Conservation (phyloP, 441 rosid genomes). For the Populus hybrid region DNA sequence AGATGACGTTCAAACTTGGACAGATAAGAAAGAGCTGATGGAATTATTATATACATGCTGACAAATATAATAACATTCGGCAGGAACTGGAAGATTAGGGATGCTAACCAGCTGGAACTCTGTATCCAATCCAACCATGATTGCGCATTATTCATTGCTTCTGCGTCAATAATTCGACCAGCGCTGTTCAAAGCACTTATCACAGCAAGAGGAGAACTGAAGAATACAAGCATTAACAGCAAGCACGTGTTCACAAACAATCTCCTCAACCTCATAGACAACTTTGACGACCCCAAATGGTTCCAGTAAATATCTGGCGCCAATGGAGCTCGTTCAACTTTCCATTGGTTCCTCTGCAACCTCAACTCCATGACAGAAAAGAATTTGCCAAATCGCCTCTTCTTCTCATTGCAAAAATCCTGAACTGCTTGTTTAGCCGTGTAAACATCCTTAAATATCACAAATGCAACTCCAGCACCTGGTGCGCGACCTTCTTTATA, state of each 20-base stretch:
- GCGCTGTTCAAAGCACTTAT: constrained; percentile 79
- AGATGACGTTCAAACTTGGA: constrained; percentile 89
- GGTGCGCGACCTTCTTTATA: constrained; percentile 80
- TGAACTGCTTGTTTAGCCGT: constrained; percentile 90
- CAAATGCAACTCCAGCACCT: constrained; percentile 92
- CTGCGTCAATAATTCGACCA: constrained; percentile 79
- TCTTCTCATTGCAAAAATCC: constrained; percentile 75
- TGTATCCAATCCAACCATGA: constrained; percentile 91
- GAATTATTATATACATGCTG: constrained; percentile 90
- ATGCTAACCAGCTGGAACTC: constrained; percentile 87
- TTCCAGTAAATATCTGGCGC: constrained; percentile 99
- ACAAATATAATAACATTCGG: constrained; percentile 86
- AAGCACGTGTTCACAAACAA: constrained; percentile 81
- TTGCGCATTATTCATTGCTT: constrained; percentile 88
- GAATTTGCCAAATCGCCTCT: constrained; percentile 75
- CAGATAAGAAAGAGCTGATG: constrained; percentile 84
- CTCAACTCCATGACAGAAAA: constrained; percentile 76
- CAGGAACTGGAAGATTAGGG: constrained; percentile 79
- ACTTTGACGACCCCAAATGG: constrained; percentile 77
- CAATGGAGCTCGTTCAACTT: constrained; percentile 89
- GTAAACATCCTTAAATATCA: constrained; percentile 86
- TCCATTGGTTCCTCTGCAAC: constrained; percentile 94
- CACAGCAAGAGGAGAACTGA: constrained; percentile 87
- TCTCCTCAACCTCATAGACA: constrained; percentile 59
- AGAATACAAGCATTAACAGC: constrained; percentile 73